Conservation (phyloP, 768 basidiomycete genomes). For the Trichaptum fuscoviolaceum region DNA sequence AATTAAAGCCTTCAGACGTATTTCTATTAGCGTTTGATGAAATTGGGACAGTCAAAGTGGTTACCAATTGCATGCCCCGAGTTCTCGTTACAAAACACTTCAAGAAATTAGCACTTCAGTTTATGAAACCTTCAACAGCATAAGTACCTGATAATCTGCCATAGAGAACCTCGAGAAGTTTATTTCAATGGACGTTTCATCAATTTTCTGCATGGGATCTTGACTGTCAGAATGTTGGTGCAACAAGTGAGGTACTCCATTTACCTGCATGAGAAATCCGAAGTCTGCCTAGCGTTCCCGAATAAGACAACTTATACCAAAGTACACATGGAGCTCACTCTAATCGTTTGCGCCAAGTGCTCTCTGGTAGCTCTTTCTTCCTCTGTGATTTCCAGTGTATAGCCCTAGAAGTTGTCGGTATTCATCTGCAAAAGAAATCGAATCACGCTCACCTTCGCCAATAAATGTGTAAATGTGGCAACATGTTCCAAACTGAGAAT, state of each 20-base stretch:
- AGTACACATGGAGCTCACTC: conserved; percentile 10
- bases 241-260: not conserved
- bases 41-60: conserved; percentile 2
- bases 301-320: not conserved
- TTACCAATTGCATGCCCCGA: conserved; percentile 16
- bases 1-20: conserved; percentile 15
- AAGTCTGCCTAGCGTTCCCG: conserved; percentile 20
- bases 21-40: not conserved
- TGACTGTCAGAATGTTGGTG: not conserved
- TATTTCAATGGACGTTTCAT: conserved; percentile 21
- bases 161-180: conserved; percentile 24
- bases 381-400: conserved; percentile 21
- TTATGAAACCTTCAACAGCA: not conserved
- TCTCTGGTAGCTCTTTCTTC: conserved; percentile 24
- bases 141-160: conserved; percentile 13
- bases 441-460: conserved; percentile 8
- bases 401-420: conserved; percentile 11
- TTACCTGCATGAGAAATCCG: conserved; percentile 19
- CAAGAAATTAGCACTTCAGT: too few species aligned
- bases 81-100: conserved; percentile 15
- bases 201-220: conserved; percentile 17
- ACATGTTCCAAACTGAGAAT: conserved; percentile 21
- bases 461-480: conserved; percentile 14
- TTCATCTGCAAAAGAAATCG: too few species aligned
- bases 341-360: conserved; percentile 19